These are phyloP conservation scores for Zarea fungicola DNA, from an alignment of 2,329 filamentous ascomycete genomes.

Conservation along the genomic window DNA sequence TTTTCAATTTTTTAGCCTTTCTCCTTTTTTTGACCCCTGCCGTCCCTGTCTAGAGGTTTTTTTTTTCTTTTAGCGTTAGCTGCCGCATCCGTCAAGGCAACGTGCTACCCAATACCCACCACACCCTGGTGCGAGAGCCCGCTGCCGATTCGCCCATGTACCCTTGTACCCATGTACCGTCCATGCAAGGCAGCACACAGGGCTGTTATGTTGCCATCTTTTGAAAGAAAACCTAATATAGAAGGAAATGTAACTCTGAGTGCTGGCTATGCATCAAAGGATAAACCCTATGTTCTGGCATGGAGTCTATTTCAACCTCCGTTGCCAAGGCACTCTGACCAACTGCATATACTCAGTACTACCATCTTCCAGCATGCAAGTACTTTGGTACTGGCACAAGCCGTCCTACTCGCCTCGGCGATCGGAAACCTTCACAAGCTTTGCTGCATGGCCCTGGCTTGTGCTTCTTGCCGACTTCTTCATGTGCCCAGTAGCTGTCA, in stretches of 20 bases:
- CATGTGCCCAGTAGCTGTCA: too few relatives aligned
- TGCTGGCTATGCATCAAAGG: not conserved
- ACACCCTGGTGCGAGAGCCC: too few relatives aligned
- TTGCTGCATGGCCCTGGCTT: not conserved
- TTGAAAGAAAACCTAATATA: not conserved
- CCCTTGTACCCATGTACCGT: not conserved
- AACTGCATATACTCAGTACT: not conserved
- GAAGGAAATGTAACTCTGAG: not conserved
- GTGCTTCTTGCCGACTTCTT: too few relatives aligned
- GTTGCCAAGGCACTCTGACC: too few relatives aligned
- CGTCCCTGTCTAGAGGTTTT: not conserved
- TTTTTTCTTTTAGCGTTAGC: not conserved
- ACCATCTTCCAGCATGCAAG: not conserved
- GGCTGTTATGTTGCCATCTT: not conserved
- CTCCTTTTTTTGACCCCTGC: not conserved
- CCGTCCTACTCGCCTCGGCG: not conserved
- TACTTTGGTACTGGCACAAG: not conserved
- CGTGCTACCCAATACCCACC: too few relatives aligned
- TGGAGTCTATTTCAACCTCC: too few relatives aligned
- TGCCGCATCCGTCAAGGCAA: constrained; percentile 5
- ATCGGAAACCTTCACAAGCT: constrained; percentile 2
- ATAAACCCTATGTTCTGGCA: too few relatives aligned
- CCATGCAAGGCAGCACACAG: not conserved
- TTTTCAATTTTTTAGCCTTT: not conserved
- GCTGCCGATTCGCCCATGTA: too few relatives aligned